Base-by-base conservation (phyloP, 2,329 filamentous ascomycete genomes). In the Lasiodiplodia sp. region DNA sequence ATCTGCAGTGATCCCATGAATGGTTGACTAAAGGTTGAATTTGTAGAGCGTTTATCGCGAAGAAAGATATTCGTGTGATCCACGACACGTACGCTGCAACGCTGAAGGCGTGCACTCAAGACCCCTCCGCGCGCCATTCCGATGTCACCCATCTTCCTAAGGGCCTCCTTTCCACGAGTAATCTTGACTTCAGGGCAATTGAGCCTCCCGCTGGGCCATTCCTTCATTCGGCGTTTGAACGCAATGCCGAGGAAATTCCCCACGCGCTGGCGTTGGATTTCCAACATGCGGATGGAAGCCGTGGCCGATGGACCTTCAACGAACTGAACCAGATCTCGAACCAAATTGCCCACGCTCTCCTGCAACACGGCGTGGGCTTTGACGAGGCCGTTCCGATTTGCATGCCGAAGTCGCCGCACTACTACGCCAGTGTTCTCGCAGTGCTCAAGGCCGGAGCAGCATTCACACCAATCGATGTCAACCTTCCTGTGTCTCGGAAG, bases 361-460 rank as follows among this genome's bases (percentile, higher is more conserved):
- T 79, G 4, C 52, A 71, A 21, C 62, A 67, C n/a, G 71, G 70
- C 3, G 63, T 77, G n/a, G 40, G 58, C 11, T 68, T 70, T 4
- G 78, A 79, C 53, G 77, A 80, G 21, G 74, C 80, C 8, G 66
- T 80, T 7, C 78, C 79, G 1, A 71, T 81, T n/a, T 75, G 77
- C 40, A 75, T 80, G 16, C 8, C 67, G 3, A 80, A 81, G 66
- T 72, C 73, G 49, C 77, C 78, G 1, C 52, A 74, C 18, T 80
- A 76, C 55, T 80, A 80, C 68, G 77, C 77, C 23, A 77, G 75
- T 64, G 74, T 80, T n/a, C 70, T 81, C 0, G 79, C 78, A 34
- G 70, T 80, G n/a, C 73, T 81, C n/a, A 81, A 80, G 71, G 77
- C 78, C 28, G 79, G 79, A 10, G 78, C 75, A 18, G 78, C 79